Conservation (phyloP, 2,329 filamentous ascomycete genomes). For the Clonostachys rosea region DNA sequence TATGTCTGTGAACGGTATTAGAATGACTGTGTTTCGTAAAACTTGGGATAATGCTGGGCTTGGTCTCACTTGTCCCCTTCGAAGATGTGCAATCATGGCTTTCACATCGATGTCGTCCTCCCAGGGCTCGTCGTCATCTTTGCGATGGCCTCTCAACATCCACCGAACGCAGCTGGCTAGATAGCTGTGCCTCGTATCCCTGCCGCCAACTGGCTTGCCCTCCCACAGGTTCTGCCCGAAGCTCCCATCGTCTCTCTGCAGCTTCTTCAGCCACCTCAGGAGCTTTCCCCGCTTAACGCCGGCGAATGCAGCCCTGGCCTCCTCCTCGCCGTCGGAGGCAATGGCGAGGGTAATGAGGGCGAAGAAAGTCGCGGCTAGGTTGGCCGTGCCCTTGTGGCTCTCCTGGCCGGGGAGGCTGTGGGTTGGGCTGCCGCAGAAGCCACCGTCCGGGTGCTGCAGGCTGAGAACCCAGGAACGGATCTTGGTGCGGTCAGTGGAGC, state of each 20-base stretch:
- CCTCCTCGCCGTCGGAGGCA: slow-evolving; percentile 31
- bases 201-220: slow-evolving; percentile 64
- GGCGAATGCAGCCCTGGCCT: slow-evolving; percentile 41
- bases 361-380: slow-evolving; percentile 85
- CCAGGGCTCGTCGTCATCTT: slow-evolving; percentile 42
- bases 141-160: slow-evolving; percentile 65
- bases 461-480: slow-evolving; percentile 75
- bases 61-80: slow-evolving; percentile 46
- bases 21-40: too few species aligned
- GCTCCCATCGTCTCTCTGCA: slow-evolving; percentile 83
- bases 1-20: slow-evolving; percentile 53
- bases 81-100: slow-evolving; percentile 65
- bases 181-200: slow-evolving; percentile 85
- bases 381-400: slow-evolving; percentile 47
- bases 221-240: slow-evolving; percentile 77
- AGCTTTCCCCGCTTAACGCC: slow-evolving; percentile 65
- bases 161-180: slow-evolving; percentile 77
- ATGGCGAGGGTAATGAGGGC: slow-evolving; percentile 69
- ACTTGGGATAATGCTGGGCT: not conserved
- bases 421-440: slow-evolving; percentile 82
- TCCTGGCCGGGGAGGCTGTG: slow-evolving; percentile 32
- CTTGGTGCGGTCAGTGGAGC: slow-evolving; percentile 31
- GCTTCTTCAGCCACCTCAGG: slow-evolving; percentile 65
- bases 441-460: slow-evolving; percentile 81
- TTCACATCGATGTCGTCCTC: slow-evolving; percentile 73